phyloP scores from a whole-genome alignment of 768 basidiomycete species.

The Leccinum truebloodii region DNA sequence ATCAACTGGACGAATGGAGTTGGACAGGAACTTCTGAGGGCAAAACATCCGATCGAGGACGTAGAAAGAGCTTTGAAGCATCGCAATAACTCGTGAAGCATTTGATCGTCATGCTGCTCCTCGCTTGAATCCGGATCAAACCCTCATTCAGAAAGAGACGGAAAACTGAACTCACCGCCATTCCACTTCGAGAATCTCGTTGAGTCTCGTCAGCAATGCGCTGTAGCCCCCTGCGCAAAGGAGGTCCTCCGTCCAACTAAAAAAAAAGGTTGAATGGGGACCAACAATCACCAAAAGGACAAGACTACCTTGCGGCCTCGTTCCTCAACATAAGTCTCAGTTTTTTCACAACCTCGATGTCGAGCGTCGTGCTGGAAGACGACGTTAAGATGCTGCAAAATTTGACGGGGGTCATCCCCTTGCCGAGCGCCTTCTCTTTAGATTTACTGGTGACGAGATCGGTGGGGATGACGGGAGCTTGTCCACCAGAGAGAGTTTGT shows the following conservation, averaged over 20 bases:
- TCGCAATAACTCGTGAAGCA: slow-evolving; percentile 87
- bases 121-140: slow-evolving; percentile 55
- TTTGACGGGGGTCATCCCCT: slow-evolving; percentile 60
- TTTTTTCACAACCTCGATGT: slow-evolving; percentile 87
- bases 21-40: slow-evolving; percentile 86
- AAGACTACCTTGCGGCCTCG: slow-evolving; percentile 77
- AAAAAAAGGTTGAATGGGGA: slow-evolving; percentile 4
- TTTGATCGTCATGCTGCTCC: slow-evolving; percentile 96
- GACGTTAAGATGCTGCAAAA: slow-evolving; percentile 68
- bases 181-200: slow-evolving; percentile 92
- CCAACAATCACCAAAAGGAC: not conserved
- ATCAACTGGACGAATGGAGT: slow-evolving; percentile 89
- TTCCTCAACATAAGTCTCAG: slow-evolving; percentile 84
- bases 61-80: slow-evolving; percentile 95
- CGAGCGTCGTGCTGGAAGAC: slow-evolving; percentile 72
- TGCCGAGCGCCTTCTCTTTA: slow-evolving; percentile 56
- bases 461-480: slow-evolving; percentile 43
- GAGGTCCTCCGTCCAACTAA: slow-evolving; percentile 90
- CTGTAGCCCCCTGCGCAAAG: slow-evolving; percentile 82
- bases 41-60: slow-evolving; percentile 84
- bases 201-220: slow-evolving; percentile 77
- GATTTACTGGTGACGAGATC: slow-evolving; percentile 39
- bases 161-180: slow-evolving; percentile 75
- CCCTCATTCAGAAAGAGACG: not conserved
- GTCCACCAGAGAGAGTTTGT: slow-evolving; percentile 53